These are phyloP conservation scores for Craterostigma plantagineum DNA, from an alignment of 257 asterid species.

Conservation along the genomic window DNA sequence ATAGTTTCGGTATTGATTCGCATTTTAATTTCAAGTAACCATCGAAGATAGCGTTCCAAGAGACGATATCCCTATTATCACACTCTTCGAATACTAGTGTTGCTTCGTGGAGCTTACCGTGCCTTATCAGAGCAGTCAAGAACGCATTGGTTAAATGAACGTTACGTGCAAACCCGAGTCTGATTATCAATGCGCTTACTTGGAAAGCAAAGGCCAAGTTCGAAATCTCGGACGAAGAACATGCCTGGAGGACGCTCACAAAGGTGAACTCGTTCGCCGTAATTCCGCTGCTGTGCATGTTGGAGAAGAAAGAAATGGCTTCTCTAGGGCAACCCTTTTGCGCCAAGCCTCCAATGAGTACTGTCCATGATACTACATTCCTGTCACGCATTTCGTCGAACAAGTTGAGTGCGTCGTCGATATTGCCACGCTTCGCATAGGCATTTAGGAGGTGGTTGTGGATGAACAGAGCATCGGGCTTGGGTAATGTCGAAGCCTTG, in stretches of 20 bases:
- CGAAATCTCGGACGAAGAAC: conserved; percentile 30
- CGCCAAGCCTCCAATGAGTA: conserved; percentile 48
- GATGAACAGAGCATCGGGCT: conserved; percentile 19
- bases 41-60: conserved; percentile 62
- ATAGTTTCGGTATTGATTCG: conserved; percentile 22
- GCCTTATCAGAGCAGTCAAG: conserved; percentile 37
- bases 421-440: conserved; percentile 37
- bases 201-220: conserved; percentile 28
- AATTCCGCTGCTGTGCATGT: conserved; percentile 29
- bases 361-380: conserved; percentile 62
- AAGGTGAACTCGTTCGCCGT: conserved; percentile 48
- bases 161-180: conserved; percentile 46
- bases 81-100: conserved; percentile 25
- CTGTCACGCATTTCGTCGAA: conserved; percentile 51
- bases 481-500: conserved; percentile 11
- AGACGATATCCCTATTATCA: conserved; percentile 24
- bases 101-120: conserved; percentile 32
- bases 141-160: conserved; percentile 35
- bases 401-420: conserved; percentile 20
- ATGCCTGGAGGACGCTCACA: conserved; percentile 56
- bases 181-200: conserved; percentile 30
- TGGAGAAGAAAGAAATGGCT: conserved; percentile 28
- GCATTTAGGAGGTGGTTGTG: conserved; percentile 36
- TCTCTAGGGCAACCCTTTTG: conserved; percentile 37
- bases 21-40: conserved; percentile 34